phyloP scores from a whole-genome alignment of 1,284 basidiomycete genomes.

The Malassezia globosa region DNA sequence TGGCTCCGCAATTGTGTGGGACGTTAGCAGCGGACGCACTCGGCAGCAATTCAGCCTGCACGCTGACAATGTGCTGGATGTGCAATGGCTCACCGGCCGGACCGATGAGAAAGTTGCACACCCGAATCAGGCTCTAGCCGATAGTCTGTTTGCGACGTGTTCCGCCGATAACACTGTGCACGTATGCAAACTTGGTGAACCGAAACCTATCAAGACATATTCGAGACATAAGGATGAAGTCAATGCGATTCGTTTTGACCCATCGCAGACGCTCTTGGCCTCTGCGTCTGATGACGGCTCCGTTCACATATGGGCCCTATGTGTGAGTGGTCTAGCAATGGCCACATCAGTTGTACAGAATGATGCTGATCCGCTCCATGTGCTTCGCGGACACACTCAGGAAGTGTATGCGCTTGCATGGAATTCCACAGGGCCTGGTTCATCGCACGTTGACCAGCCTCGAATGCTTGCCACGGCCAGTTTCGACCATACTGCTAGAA shows the following conservation, averaged over 20 bases:
- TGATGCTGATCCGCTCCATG: conserved; percentile 18
- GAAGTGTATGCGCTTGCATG: conserved; percentile 43
- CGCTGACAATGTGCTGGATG: conserved; percentile 41
- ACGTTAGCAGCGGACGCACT: conserved; percentile 42
- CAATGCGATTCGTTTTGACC: conserved; percentile 44
- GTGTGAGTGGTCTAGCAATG: conserved; percentile 16
- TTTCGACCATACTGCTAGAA: conserved; percentile 40
- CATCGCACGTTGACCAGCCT: conserved; percentile 29
- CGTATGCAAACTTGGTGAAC: conserved; percentile 39
- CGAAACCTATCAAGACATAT: conserved; percentile 38
- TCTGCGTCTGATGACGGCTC: conserved; percentile 41
- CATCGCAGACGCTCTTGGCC: conserved; percentile 41
- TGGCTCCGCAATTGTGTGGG: conserved; percentile 46
- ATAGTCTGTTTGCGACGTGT: conserved; percentile 42
- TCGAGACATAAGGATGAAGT: conserved; percentile 44
- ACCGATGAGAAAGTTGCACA: background rate
- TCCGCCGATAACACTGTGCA: conserved; percentile 44
- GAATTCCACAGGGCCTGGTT: conserved; percentile 35
- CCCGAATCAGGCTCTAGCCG: conserved; percentile 23
- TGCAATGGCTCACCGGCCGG: conserved; percentile 37
- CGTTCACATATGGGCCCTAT: conserved; percentile 38
- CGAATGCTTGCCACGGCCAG: conserved; percentile 43
- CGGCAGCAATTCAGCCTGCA: conserved; percentile 41
- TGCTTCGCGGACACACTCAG: conserved; percentile 37
- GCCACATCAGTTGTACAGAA: background rate